Evolutionary conservation across 1,284 basidiomycete species (phyloP), one percentile per base, ranked within the genome.

Genomic region (Bondarzewia mesenterica): DNA sequence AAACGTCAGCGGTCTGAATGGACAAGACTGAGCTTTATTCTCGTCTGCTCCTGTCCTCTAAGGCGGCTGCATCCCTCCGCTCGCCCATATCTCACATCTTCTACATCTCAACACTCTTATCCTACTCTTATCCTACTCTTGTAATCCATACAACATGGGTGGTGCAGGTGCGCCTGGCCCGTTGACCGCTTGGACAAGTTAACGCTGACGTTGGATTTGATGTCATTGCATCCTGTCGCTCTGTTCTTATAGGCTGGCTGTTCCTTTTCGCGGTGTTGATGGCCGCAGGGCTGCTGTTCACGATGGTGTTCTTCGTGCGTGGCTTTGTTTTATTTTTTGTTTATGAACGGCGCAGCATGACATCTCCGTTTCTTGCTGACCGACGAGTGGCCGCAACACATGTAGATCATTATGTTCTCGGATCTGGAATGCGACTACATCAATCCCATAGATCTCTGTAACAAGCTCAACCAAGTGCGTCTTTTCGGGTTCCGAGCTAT

Each of bases 341-440:
- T 35, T 49, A 8, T 35, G 32, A 35, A 8, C 32, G 10, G 15
- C 20, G 36, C n/a, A n/a, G n/a, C n/a, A n/a, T n/a, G n/a, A n/a
- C n/a, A n/a, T n/a, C n/a, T n/a, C n/a, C n/a, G n/a, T n/a, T n/a
- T n/a, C n/a, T n/a, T n/a, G n/a, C n/a, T n/a, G 10, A n/a, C 49
- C 16, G 52, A 26, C 43, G 36, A 46, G 32, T 48, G 7, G 21
- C 16, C 20, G n/a, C 16, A 23, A 18, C 8, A 21, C 29, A n/a
- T n/a, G 37, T 60, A 98, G 95, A 96, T 99, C 64, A 99, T 99
- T 76, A 98, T 99, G 94, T 99, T 98, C 78, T 94, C 91, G 42
- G 93, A 96, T 73, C 74, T 96, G 63, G 93, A 95, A 73, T 94
- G 90, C 72, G 91, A 98, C 77, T 99, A 98, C 74, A 96, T 99